A percentile compares a stretch with the other conserved stretches of the same genome.
phyloP scores from a whole-genome alignment of 1,284 basidiomycete genomes.

The Pterulicium gracile region DNA sequence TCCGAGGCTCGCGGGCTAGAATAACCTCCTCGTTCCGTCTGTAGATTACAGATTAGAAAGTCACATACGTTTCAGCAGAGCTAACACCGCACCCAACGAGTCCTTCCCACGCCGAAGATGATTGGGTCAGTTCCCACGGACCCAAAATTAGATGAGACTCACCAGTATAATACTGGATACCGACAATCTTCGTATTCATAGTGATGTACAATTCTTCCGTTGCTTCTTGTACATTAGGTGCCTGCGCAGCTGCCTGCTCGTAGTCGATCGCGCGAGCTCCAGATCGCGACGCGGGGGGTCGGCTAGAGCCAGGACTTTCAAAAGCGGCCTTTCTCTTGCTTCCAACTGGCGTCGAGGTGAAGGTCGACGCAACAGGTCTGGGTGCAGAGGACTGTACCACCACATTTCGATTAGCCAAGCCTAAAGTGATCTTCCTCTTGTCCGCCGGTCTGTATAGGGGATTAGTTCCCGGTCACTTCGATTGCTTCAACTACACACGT shows the following conservation, averaged over 20 bases:
- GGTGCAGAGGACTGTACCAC: too few relatives aligned
- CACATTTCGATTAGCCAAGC: slow-evolving; percentile 1
- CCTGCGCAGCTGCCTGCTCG: slow-evolving; percentile 31
- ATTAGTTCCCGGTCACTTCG: too few relatives aligned
- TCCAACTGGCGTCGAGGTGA: slow-evolving; percentile 15
- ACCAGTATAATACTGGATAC: slow-evolving; percentile 76
- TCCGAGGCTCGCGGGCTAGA: slow-evolving; percentile 58
- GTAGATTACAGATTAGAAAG: slow-evolving; percentile 46
- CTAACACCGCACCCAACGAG: background rate
- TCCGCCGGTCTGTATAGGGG: slow-evolving; percentile 49
- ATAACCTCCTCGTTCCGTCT: slow-evolving; percentile 71
- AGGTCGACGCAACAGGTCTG: background rate
- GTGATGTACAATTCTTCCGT: slow-evolving; percentile 58
- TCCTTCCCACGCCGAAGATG: background rate
- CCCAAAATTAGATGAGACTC: slow-evolving; percentile 5
- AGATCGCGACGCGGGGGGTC: too few relatives aligned
- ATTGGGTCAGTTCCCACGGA: background rate
- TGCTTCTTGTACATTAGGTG: slow-evolving; percentile 30
- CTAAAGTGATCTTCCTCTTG: slow-evolving; percentile 37
- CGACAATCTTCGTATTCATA: slow-evolving; percentile 57
- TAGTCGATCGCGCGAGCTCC: too few relatives aligned
- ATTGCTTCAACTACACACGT: slow-evolving; percentile 32
- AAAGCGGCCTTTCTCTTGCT: slow-evolving; percentile 26
- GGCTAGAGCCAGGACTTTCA: too few relatives aligned
- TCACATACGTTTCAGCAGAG: slow-evolving; percentile 5